Evolutionary conservation across 495 filamentous ascomycete genomes (phyloP).

Genomic region (Hypoxylon trugodes): DNA sequence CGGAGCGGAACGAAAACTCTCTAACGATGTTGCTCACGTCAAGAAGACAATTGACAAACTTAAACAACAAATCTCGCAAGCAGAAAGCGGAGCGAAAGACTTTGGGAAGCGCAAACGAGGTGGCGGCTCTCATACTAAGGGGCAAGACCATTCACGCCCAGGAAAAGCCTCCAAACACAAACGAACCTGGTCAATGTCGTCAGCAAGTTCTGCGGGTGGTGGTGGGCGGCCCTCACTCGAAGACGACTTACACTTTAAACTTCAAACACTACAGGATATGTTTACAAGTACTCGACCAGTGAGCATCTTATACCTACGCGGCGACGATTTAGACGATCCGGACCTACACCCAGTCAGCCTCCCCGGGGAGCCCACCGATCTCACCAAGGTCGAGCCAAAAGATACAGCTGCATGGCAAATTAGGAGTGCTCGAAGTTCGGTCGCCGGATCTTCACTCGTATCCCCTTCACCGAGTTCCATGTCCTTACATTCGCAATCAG

Average conservation of each 20-base stretch:
- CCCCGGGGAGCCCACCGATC: slow-evolving; percentile 69
- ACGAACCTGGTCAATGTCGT: slow-evolving; percentile 95
- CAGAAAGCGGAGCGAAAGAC: slow-evolving; percentile 87
- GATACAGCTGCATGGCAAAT: slow-evolving; percentile 64
- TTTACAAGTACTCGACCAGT: slow-evolving; percentile 89
- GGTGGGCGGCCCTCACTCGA: slow-evolving; percentile 69
- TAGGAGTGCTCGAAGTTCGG: slow-evolving; percentile 63
- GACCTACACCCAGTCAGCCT: slow-evolving; percentile 85
- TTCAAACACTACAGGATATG: slow-evolving; percentile 90
- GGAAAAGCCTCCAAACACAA: slow-evolving; percentile 89
- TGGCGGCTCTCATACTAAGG: slow-evolving; percentile 62
- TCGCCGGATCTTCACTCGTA: slow-evolving; percentile 66
- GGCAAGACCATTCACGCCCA: slow-evolving; percentile 61
- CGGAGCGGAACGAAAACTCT: slow-evolving; percentile 92
- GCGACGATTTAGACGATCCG: slow-evolving; percentile 86
- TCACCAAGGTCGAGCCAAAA: slow-evolving; percentile 64
- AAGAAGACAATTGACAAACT: slow-evolving; percentile 95
- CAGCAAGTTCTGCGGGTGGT: slow-evolving; percentile 70
- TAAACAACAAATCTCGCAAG: slow-evolving; percentile 87
- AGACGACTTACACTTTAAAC: slow-evolving; percentile 87
- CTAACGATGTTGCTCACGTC: slow-evolving; percentile 91
- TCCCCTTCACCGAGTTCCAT: slow-evolving; percentile 76
- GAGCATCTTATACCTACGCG: slow-evolving; percentile 84
- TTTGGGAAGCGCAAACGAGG: slow-evolving; percentile 87
- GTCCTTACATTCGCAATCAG: slow-evolving; percentile 66